Evolutionary conservation across 2,329 filamentous ascomycete genomes (phyloP).

Genomic region (Exophiala aquamarina): DNA sequence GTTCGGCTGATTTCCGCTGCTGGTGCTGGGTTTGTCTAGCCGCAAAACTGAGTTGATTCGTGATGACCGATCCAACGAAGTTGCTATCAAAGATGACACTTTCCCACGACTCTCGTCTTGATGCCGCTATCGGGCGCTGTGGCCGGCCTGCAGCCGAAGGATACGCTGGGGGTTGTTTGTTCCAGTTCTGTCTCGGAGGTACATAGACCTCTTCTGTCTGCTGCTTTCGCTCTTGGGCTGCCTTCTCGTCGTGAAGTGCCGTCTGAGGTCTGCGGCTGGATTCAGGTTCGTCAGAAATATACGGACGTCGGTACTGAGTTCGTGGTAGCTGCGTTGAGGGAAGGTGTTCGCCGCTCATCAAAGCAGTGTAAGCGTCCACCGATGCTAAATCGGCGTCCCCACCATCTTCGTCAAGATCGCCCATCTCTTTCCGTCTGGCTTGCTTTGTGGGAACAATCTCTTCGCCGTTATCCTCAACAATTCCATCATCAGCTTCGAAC

Average conservation of each 20-base stretch:
- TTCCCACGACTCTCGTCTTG: not conserved
- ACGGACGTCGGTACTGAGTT: too few species aligned
- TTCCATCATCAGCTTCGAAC: too few species aligned
- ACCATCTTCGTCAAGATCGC: not conserved
- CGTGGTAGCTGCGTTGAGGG: too few species aligned
- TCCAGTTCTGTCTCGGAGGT: not conserved
- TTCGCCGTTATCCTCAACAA: not conserved
- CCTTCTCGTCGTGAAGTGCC: too few species aligned
- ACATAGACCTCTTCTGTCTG: too few species aligned
- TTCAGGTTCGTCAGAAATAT: too few species aligned
- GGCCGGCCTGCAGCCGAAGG: not conserved
- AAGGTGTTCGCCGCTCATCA: not conserved
- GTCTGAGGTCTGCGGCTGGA: too few species aligned
- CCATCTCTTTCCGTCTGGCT: not conserved
- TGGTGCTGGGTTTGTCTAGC: too few species aligned
- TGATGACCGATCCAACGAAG: not conserved
- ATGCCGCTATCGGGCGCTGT: not conserved
- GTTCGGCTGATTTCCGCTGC: too few species aligned
- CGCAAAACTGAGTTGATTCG: too few species aligned
- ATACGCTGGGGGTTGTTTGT: not conserved
- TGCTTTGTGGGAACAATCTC: not conserved
- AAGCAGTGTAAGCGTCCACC: not conserved
- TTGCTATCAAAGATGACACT: conserved; percentile 1
- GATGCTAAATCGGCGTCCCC: not conserved
- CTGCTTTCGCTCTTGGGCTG: too few species aligned